These are phyloP conservation scores for Hsuehochloa calcarea DNA, from an alignment of 176 grass and related monocot genomes.

Conservation along the genomic window DNA sequence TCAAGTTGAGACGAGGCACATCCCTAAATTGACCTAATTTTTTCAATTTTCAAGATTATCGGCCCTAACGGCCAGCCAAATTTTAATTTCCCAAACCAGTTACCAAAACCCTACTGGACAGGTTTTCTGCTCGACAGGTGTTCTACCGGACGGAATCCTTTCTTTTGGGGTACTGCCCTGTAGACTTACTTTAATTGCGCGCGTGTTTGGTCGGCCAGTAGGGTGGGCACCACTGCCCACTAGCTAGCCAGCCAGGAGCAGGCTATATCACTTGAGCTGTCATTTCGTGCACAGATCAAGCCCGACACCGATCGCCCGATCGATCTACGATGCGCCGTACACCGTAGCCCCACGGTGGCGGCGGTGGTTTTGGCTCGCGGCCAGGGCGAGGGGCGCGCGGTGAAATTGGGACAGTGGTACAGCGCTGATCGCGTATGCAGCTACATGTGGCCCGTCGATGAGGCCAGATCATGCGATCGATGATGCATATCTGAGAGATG, in stretches of 20 bases:
- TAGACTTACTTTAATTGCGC: neutral
- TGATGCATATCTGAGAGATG: neutral
- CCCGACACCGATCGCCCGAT: neutral
- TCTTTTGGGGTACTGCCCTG: neutral
- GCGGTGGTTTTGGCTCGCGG: neutral
- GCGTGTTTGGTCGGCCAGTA: constrained; percentile 5
- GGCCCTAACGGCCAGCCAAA: too few relatives aligned
- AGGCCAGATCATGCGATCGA: neutral
- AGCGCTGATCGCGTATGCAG: neutral
- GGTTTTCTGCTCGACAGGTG: neutral
- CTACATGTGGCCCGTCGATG: neutral
- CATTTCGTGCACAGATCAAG: neutral
- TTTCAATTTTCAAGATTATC: too few relatives aligned
- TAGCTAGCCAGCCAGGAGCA: neutral
- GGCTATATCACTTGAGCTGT: neutral
- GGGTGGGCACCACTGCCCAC: neutral
- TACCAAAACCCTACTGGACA: too few relatives aligned
- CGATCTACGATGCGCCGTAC: neutral
- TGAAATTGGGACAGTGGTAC: neutral
- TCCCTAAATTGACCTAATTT: too few relatives aligned
- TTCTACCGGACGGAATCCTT: neutral
- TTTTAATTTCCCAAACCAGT: too few relatives aligned
- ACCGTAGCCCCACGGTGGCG: neutral
- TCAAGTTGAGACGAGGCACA: neutral
- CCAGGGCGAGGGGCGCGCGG: neutral